phyloP scores from a whole-genome alignment of 495 filamentous ascomycete species.

The Aspergillus conjunctus region DNA sequence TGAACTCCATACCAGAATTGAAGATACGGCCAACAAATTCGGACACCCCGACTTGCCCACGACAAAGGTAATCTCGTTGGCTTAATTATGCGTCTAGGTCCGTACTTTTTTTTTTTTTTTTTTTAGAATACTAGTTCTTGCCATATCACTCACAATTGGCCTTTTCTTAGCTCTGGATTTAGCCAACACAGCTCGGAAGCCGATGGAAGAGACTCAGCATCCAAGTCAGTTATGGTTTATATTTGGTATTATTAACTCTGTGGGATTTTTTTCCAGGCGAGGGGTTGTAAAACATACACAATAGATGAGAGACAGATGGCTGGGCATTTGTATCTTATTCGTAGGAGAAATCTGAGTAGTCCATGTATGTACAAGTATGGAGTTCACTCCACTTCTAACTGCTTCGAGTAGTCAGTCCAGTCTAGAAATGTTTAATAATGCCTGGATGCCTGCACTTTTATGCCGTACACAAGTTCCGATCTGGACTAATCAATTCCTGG shows the following conservation, averaged over 20 bases:
- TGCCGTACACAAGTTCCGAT: neutral
- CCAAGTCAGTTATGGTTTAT: neutral
- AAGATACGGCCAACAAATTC: no score
- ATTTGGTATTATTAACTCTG: neutral
- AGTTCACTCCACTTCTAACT: no score
- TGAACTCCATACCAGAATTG: no score
- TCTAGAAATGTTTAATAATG: neutral
- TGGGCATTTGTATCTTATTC: neutral
- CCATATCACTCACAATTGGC: no score
- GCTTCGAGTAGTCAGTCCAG: neutral
- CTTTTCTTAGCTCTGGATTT: neutral
- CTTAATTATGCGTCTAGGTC: no score
- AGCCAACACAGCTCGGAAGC: neutral
- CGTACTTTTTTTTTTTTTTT: no score
- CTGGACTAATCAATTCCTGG: slow-evolving; percentile 1
- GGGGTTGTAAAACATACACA: slow-evolving; percentile 22
- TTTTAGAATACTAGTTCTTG: no score
- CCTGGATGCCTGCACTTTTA: neutral
- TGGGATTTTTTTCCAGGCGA: neutral
- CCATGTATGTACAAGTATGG: no score
- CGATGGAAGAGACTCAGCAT: neutral
- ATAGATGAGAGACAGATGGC: slow-evolving; percentile 19
- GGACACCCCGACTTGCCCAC: no score
- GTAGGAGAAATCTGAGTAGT: neutral
- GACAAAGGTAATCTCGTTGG: no score